Percentiles rank a stretch among this genome's conserved stretches.
phyloP scores from a whole-genome alignment of 2,329 filamentous ascomycete genomes.

The Clarireedia homoeocarpa region DNA sequence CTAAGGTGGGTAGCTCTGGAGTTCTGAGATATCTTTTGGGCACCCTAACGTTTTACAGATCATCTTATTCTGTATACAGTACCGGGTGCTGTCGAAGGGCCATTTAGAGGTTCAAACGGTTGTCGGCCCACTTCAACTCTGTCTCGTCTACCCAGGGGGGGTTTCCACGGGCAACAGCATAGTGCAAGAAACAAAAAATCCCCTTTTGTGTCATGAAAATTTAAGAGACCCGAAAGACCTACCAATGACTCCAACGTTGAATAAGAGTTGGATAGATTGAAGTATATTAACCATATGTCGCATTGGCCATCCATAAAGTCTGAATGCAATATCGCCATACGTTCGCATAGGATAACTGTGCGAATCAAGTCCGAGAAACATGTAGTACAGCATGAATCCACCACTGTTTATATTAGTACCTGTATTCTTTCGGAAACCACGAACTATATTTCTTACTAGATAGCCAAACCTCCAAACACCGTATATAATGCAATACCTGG shows the following conservation, averaged over 20 bases:
- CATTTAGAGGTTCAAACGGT: too few relatives aligned
- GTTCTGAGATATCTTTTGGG: not conserved
- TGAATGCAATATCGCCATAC: slow-evolving; percentile 19
- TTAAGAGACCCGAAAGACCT: too few relatives aligned
- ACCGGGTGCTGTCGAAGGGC: too few relatives aligned
- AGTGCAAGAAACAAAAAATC: too few relatives aligned
- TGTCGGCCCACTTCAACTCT: too few relatives aligned
- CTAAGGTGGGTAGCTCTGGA: not conserved
- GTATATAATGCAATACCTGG: slow-evolving; percentile 17
- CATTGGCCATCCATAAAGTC: slow-evolving; percentile 14
- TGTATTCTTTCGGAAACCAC: too few relatives aligned
- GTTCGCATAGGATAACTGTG: slow-evolving; percentile 16
- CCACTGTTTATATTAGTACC: not conserved
- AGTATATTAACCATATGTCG: slow-evolving; percentile 18
- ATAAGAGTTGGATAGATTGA: slow-evolving; percentile 11
- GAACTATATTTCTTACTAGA: not conserved
- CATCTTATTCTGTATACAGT: too few relatives aligned
- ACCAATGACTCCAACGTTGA: slow-evolving; percentile 7
- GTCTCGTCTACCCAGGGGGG: too few relatives aligned
- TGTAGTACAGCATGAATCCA: slow-evolving; percentile 13
- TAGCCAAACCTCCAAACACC: slow-evolving; percentile 10
- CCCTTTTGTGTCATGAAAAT: too few relatives aligned
- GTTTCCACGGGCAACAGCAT: not conserved
- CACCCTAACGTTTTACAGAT: too few relatives aligned
- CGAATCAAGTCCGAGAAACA: slow-evolving; percentile 19